Conservation (phyloP, 768 basidiomycete species). For the Tricholoma furcatifolium region DNA sequence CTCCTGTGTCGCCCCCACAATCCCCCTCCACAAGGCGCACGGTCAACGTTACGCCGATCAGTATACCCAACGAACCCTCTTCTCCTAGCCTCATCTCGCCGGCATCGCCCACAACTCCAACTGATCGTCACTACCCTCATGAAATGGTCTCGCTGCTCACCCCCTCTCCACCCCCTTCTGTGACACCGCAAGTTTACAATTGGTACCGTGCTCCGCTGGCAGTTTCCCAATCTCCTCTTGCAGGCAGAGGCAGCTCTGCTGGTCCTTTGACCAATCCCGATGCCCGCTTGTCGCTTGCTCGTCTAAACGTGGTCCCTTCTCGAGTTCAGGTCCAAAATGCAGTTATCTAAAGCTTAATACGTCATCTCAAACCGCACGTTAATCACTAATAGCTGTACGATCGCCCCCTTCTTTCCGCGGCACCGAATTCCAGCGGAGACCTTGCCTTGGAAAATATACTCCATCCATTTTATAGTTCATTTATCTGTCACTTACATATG, state of each 20-base stretch:
- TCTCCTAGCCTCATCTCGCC: conserved; percentile 27
- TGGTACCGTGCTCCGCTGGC: conserved; percentile 40
- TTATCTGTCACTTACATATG: conserved; percentile 17
- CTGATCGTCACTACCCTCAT: conserved; percentile 20
- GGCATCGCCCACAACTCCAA: conserved; percentile 25
- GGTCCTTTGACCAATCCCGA: conserved; percentile 58
- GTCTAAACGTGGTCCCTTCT: conserved; percentile 43
- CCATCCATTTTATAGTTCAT: conserved; percentile 1
- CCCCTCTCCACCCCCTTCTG: conserved; percentile 56
- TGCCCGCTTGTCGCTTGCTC: conserved; percentile 60
- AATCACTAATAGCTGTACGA: conserved; percentile 7
- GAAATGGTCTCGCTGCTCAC: conserved; percentile 27
- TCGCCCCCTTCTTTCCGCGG: neutral
- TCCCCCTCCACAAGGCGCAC: conserved; percentile 27
- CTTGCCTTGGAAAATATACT: neutral
- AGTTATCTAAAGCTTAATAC: conserved; percentile 25
- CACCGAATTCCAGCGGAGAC: neutral
- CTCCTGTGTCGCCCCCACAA: conserved; percentile 11
- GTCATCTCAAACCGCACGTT: conserved; percentile 18
- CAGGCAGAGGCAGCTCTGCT: conserved; percentile 24
- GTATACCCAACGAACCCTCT: conserved; percentile 29
- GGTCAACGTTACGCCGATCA: conserved; percentile 35
- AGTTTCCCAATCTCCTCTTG: conserved; percentile 33
- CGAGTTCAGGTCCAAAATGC: conserved; percentile 46
- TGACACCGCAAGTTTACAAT: conserved; percentile 56